Percentiles rank a stretch among this genome's conserved stretches.
Evolutionary conservation across 176 grass and related monocot genomes (phyloP).

Genomic region (Calamus simplicifolius): DNA sequence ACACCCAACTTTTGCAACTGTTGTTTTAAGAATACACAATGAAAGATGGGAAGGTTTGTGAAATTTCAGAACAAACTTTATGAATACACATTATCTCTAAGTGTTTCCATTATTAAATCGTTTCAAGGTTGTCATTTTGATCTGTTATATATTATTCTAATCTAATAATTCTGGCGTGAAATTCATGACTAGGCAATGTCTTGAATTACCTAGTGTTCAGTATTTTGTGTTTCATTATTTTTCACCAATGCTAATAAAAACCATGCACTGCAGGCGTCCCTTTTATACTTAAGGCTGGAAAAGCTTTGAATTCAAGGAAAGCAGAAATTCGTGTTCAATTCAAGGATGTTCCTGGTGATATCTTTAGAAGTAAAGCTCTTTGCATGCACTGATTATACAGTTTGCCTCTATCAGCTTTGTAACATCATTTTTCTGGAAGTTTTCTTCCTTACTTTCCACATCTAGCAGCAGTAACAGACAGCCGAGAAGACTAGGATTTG

Average conservation of each 20-base stretch:
- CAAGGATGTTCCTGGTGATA: slow-evolving; percentile 99
- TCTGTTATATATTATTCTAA: no score
- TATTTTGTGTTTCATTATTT: slow-evolving; percentile 2
- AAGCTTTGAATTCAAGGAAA: slow-evolving; percentile 92
- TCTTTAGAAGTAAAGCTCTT: slow-evolving; percentile 70
- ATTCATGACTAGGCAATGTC: no score
- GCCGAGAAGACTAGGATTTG: no score
- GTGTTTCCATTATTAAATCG: no score
- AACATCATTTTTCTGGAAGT: no score
- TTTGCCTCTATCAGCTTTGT: no score
- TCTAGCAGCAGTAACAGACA: no score
- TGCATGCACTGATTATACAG: background rate
- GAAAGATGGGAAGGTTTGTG: slow-evolving; percentile 98
- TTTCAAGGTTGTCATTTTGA: no score
- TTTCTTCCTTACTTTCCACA: no score
- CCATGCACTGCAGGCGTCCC: slow-evolving; percentile 70
- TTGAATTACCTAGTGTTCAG: background rate
- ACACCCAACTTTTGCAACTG: slow-evolving; percentile 97
- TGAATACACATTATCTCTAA: no score
- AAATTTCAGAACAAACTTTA: background rate
- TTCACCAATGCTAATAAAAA: slow-evolving; percentile 21
- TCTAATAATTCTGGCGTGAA: no score
- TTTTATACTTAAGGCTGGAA: slow-evolving; percentile 98
- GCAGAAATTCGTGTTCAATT: slow-evolving; percentile 98
- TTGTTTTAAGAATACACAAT: slow-evolving; percentile 81